Percentiles rank a stretch among this genome's conserved stretches.
phyloP scores from a whole-genome alignment of 2,329 filamentous ascomycete genomes.

The Trichothecium sympodiale region DNA sequence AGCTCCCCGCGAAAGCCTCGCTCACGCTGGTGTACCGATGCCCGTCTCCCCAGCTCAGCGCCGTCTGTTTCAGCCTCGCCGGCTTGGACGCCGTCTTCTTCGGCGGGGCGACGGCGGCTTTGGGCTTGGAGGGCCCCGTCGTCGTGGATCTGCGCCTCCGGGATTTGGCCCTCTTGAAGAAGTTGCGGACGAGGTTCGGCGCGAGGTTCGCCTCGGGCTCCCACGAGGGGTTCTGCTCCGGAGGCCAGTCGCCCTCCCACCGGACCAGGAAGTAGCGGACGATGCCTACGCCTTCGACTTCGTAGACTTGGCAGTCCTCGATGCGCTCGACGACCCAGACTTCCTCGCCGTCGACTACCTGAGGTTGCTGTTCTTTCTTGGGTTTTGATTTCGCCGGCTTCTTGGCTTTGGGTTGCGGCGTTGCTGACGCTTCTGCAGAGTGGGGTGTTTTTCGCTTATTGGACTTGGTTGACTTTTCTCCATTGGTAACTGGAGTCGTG shows the following conservation, averaged over 20 bases:
- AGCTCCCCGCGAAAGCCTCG: conserved; percentile 15
- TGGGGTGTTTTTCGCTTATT: conserved; percentile 1
- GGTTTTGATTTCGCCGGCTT: background rate
- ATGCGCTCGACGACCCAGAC: conserved; percentile 33
- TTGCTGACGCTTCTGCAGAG: background rate
- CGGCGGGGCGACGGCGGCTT: no score
- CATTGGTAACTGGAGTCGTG: background rate
- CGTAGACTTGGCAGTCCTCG: conserved; percentile 26
- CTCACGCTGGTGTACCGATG: conserved; percentile 17
- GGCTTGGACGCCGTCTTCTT: conserved; percentile 7
- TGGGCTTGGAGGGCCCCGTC: no score
- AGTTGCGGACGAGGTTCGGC: conserved; percentile 26
- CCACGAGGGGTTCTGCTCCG: conserved; percentile 45
- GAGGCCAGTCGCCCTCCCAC: conserved; percentile 47
- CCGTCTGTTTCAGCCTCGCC: conserved; percentile 12
- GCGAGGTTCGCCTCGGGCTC: conserved; percentile 43
- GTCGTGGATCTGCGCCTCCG: conserved; percentile 11
- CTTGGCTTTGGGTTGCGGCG: background rate
- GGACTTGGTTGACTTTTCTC: background rate
- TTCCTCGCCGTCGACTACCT: conserved; percentile 11
- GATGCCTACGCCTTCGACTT: conserved; percentile 21
- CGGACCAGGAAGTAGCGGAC: conserved; percentile 39
- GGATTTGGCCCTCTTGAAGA: conserved; percentile 18
- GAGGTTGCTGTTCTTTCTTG: conserved; percentile 1
- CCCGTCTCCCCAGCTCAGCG: conserved; percentile 10